A percentile compares a stretch with the other conserved stretches of the same genome.
Conservation (phyloP, 805 yeast species). For the Pichia thaimueangensis region DNA sequence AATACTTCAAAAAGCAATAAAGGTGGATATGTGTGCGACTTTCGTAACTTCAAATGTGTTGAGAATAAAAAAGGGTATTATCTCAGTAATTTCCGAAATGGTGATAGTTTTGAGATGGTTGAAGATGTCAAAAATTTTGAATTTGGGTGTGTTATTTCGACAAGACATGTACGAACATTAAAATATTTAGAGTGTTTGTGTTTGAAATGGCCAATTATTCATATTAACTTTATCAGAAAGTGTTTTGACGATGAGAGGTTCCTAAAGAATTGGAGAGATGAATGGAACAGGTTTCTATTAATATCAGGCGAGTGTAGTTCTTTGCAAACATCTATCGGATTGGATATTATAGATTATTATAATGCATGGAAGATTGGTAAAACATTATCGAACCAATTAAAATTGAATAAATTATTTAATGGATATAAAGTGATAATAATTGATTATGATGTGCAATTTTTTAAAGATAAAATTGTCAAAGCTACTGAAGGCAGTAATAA, state of each 20-base stretch:
- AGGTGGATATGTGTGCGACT: conserved; percentile 4
- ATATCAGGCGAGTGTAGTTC: conserved; percentile 62
- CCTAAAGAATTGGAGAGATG: conserved; percentile 21
- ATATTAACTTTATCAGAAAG: conserved; percentile 49
- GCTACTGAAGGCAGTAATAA: background rate
- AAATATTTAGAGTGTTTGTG: conserved; percentile 75
- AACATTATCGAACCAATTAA: conserved; percentile 35
- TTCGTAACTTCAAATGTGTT: conserved; percentile 11
- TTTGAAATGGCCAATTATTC: conserved; percentile 80
- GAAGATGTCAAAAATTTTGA: conserved; percentile 19
- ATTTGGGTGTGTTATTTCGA: conserved; percentile 65
- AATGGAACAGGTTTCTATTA: conserved; percentile 51
- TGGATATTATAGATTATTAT: conserved; percentile 41
- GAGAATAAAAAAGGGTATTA: conserved; percentile 2
- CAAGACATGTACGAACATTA: conserved; percentile 53
- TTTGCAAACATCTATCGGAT: conserved; percentile 35
- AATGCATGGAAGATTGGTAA: conserved; percentile 30
- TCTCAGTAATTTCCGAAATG: background rate
- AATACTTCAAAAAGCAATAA: conserved; percentile 2
- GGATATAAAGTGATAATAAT: conserved; percentile 33
- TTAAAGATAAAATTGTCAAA: background rate
- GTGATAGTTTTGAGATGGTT: background rate
- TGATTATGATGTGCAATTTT: conserved; percentile 18
- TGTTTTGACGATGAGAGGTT: conserved; percentile 28
- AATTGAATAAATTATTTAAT: conserved; percentile 34